Evolutionary conservation across 768 basidiomycete species (phyloP).

Genomic region (Galerina marginata): DNA sequence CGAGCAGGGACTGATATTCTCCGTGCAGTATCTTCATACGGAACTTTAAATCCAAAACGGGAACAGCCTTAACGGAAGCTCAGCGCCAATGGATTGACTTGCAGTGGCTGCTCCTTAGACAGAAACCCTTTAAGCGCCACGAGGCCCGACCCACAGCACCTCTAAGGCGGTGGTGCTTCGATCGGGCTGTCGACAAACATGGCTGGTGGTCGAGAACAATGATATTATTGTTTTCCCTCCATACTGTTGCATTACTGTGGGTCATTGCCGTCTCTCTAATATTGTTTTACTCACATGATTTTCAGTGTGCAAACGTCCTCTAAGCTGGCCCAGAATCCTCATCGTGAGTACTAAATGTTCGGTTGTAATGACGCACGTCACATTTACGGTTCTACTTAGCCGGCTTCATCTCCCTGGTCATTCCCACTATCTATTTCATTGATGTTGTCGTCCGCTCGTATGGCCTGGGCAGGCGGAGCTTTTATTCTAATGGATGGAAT

Average conservation of each 20-base stretch:
- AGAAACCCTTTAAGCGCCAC: constrained; percentile 86
- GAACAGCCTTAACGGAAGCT: constrained; percentile 82
- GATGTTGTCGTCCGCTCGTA: constrained; percentile 81
- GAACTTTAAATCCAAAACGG: constrained; percentile 88
- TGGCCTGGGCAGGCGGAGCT: constrained; percentile 86
- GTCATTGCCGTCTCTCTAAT: constrained; percentile 28
- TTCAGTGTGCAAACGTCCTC: constrained; percentile 79
- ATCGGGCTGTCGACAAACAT: constrained; percentile 88
- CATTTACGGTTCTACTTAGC: constrained; percentile 46
- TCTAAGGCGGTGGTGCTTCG: constrained; percentile 86
- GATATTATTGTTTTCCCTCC: constrained; percentile 78
- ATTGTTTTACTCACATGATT: constrained; percentile 8
- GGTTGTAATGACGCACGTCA: not conserved
- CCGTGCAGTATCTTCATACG: constrained; percentile 89
- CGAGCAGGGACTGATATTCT: constrained; percentile 7
- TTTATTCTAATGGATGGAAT: constrained; percentile 93
- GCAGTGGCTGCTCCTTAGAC: constrained; percentile 84
- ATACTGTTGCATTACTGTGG: constrained; percentile 84
- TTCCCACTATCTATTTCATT: constrained; percentile 73
- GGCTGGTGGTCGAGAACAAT: constrained; percentile 90
- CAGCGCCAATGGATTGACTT: constrained; percentile 96
- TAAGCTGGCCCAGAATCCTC: constrained; percentile 52
- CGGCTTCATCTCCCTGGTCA: constrained; percentile 66
- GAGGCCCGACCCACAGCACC: constrained; percentile 55
- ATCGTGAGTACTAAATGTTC: constrained; percentile 51